Conservation (phyloP, 768 basidiomycete species). For the Cyclocybe aegerita region DNA sequence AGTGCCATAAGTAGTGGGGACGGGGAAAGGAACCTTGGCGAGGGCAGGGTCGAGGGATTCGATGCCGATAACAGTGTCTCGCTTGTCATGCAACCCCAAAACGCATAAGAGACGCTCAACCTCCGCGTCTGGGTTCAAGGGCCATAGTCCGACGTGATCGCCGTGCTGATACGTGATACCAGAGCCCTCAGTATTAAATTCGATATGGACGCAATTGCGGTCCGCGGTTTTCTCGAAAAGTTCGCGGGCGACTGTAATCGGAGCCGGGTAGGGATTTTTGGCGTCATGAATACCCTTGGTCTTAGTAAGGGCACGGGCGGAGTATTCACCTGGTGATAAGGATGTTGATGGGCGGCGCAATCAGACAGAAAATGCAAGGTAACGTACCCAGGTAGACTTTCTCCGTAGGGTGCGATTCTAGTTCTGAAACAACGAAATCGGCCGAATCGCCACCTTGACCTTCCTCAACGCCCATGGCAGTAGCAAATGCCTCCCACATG, state of each 20-base stretch:
- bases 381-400: constrained; percentile 90
- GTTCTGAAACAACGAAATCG: constrained; percentile 90
- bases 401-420: constrained; percentile 69
- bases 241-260: constrained; percentile 74
- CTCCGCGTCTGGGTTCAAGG: constrained; percentile 89
- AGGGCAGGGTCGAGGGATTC: constrained; percentile 97
- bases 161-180: constrained; percentile 99
- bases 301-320: constrained; percentile 88
- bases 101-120: constrained; percentile 86
- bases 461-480: constrained; percentile 85
- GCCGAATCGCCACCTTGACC: constrained; percentile 94
- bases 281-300: constrained; percentile 97
- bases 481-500: constrained; percentile 93
- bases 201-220: constrained; percentile 93
- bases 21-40: constrained; percentile 98
- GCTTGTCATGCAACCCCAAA: constrained; percentile 81
- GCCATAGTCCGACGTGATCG: constrained; percentile 98
- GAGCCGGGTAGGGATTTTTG: constrained; percentile 94
- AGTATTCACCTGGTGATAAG: constrained; percentile 74
- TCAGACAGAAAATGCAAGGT: not conserved
- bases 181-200: constrained; percentile 91
- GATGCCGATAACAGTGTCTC: constrained; percentile 83
- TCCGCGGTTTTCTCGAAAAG: constrained; percentile 74
- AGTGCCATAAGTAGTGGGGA: constrained; percentile 90
- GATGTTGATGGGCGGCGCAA: constrained; percentile 11